Conservation (phyloP, 192 early-diverging fungal genomes). For the Coemansia sp. region DNA sequence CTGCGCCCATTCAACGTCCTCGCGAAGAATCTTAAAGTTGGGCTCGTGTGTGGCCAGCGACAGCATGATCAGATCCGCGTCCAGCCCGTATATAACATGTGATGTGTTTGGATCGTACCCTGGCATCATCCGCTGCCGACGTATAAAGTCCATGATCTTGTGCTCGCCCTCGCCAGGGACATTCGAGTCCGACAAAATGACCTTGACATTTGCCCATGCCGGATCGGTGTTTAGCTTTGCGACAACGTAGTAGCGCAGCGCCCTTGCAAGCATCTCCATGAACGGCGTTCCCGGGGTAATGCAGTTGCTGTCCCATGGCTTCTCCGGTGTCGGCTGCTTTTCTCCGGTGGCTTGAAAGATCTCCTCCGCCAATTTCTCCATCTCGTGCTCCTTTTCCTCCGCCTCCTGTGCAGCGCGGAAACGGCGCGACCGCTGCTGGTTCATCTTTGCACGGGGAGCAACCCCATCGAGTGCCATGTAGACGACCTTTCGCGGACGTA, state of each 20-base stretch:
- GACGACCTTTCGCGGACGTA: conserved; percentile 89
- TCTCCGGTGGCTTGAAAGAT: conserved; percentile 55
- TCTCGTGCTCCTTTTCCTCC: conserved; percentile 37
- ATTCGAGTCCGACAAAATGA: conserved; percentile 90
- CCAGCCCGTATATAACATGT: conserved; percentile 92
- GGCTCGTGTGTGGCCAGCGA: conserved; percentile 95
- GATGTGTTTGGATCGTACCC: conserved; percentile 87
- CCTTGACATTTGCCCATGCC: conserved; percentile 81
- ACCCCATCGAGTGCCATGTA: conserved; percentile 99
- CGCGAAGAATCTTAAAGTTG: conserved; percentile 92
- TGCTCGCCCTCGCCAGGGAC: conserved; percentile 99
- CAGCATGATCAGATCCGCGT: conserved; percentile 98
- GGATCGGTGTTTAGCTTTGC: conserved; percentile 84
- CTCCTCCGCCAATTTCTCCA: conserved; percentile 50
- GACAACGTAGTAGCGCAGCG: conserved; percentile 85
- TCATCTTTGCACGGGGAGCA: conserved; percentile 99
- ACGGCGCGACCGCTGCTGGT: conserved; percentile 96
- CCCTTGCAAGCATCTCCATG: conserved; percentile 86
- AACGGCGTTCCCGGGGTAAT: conserved; percentile 99
- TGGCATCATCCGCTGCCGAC: conserved; percentile 72
- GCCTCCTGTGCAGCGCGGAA: conserved; percentile 90
- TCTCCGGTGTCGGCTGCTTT: conserved; percentile 46
- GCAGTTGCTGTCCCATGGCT: conserved; percentile 93
- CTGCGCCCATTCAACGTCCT: conserved; percentile 87
- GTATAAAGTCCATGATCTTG: conserved; percentile 98